Evolutionary conservation across 2,329 filamentous ascomycete genomes (phyloP), one percentile per base, ranked within the genome.

Genomic region (Cladophialophora bantiana): DNA sequence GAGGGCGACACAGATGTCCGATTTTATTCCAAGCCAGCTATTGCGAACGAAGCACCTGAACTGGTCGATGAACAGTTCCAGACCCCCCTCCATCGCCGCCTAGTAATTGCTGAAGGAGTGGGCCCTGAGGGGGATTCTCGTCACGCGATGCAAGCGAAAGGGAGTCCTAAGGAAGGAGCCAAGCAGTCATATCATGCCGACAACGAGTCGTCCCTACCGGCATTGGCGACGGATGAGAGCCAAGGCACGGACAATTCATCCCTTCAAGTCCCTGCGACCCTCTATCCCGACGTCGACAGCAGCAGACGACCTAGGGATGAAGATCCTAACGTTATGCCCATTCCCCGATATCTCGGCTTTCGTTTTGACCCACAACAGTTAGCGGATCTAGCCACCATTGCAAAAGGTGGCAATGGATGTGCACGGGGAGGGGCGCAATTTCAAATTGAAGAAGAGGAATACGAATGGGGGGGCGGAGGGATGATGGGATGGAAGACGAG

Each of bases 381-480:
- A 18, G 66, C 64, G 36, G 71, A 74, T 58, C 64, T 74, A 18
- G 58, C 59, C 34, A 40, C 66, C 34, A 74, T 73, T 40, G 61
- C 60, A 12, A 54, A 65, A 45, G 72, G 72, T 12, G 72, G 72
- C 12, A 74, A 73, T 64, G 72, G 71, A 7, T 74, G 72, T 65
- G 71, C 68, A 18, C 59, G 70, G 52, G 65, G 59, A 55, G 71
- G 70, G 10, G 67, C 58, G 3, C 59, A 68, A 32, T 73, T 71
- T 62, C 66, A 38, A 54, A 65, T 71, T 26, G 69, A 71, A 61
- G 65, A 69, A 31, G 61, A 63, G 9, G 62, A 67, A 20, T 66
- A 70, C 58, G 66, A 70, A 64, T 69, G 66, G 66, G 68, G 69
- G n/a, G 72, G 69, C n/a, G 69, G 70, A 38, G 69, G 70, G 20